Evolutionary conservation across 2,329 filamentous ascomycete genomes (phyloP).

Genomic region (Trichoderma aggressivum): DNA sequence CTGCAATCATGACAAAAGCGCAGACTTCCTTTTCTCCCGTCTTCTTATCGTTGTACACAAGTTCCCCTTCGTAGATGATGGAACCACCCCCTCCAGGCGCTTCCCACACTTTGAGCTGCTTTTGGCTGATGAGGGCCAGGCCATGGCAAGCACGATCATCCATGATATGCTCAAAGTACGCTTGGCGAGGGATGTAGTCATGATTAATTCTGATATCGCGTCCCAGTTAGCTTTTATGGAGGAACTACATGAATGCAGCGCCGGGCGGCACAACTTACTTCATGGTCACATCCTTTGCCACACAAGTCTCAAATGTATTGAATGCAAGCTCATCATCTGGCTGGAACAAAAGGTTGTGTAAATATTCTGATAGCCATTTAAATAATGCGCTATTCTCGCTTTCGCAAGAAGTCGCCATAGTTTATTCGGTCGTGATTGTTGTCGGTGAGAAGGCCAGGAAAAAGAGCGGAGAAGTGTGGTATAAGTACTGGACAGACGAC

Average conservation of each 20-base stretch:
- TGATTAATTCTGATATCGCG: neutral
- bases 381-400: neutral
- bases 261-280: neutral
- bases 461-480: neutral
- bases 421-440: neutral
- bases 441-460: neutral
- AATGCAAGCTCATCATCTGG: neutral
- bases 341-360: neutral
- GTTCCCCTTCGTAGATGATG: neutral
- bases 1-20: neutral
- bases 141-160: neutral
- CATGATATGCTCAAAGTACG: neutral
- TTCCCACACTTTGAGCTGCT: neutral
- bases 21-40: neutral
- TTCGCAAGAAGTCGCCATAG: neutral
- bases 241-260: neutral
- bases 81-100: neutral
- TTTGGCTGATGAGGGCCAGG: neutral
- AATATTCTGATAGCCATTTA: neutral
- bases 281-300: neutral
- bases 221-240: neutral
- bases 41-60: neutral
- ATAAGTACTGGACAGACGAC: neutral
- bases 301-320: neutral
- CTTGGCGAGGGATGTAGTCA: neutral